phyloP scores from a whole-genome alignment of 352 stramenopile genomes.

The Phytophthora melonis region DNA sequence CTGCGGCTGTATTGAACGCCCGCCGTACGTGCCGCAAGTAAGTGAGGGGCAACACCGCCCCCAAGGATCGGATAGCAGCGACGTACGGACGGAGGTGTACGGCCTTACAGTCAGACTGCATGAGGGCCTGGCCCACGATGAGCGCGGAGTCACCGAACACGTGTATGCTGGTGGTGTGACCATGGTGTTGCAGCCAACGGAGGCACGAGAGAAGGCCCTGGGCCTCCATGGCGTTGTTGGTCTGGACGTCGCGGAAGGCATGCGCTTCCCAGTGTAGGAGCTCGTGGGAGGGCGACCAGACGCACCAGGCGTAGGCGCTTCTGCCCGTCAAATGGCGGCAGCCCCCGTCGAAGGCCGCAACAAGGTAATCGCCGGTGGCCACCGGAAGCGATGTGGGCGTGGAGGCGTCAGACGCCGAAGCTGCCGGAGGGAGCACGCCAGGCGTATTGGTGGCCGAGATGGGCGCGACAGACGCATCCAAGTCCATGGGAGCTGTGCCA shows the following conservation, averaged over 20 bases:
- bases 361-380: too few relatives aligned
- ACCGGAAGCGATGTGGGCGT: too few relatives aligned
- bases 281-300: not conserved
- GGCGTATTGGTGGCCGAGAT: too few relatives aligned
- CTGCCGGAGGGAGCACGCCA: not conserved
- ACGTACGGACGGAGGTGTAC: too few relatives aligned
- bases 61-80: too few relatives aligned
- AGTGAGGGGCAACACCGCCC: slow-evolving; percentile 1
- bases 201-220: slow-evolving; percentile 25
- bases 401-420: too few relatives aligned
- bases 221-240: slow-evolving; percentile 44
- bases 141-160: too few relatives aligned
- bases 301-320: slow-evolving; percentile 28
- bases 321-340: not conserved
- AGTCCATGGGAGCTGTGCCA: too few relatives aligned
- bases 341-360: too few relatives aligned
- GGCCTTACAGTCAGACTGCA: too few relatives aligned
- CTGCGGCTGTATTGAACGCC: slow-evolving; percentile 1
- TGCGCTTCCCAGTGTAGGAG: slow-evolving; percentile 15
- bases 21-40: slow-evolving; percentile 7
- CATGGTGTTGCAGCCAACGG: slow-evolving; percentile 1
- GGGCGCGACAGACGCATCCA: too few relatives aligned
- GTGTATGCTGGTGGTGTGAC: not conserved
- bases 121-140: too few relatives aligned
- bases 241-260: slow-evolving; percentile 6